Conservation (phyloP, 2,329 filamentous ascomycete species). For the Dactylellina parvicollis region DNA sequence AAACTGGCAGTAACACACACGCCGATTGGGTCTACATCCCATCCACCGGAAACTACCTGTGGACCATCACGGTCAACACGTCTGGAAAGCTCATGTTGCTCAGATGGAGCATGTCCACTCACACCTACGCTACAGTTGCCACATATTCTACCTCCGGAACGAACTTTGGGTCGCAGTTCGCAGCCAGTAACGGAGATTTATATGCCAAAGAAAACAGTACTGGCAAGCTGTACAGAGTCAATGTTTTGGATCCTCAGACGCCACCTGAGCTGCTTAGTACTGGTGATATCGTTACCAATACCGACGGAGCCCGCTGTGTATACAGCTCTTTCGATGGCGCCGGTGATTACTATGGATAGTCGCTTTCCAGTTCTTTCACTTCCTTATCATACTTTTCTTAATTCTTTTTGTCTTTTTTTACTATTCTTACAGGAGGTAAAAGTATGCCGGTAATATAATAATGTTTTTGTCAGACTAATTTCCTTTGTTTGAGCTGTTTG, state of each 20-base stretch:
- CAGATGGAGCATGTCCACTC: not conserved
- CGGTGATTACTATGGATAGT: not conserved
- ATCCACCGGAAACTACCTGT: not conserved
- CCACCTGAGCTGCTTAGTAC: not conserved
- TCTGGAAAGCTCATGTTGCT: not conserved
- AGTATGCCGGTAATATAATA: too few relatives aligned
- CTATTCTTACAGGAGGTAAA: too few relatives aligned
- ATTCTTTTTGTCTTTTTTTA: too few relatives aligned
- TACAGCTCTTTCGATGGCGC: constrained; percentile 5
- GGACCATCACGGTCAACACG: not conserved
- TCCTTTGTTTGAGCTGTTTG: too few relatives aligned
- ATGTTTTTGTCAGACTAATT: too few relatives aligned
- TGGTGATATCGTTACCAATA: not conserved
- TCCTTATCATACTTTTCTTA: not conserved
- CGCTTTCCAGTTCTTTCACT: not conserved
- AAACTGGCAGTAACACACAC: not conserved
- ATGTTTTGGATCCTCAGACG: not conserved
- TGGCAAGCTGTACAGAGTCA: constrained; percentile 1
- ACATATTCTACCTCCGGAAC: not conserved
- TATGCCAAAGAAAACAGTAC: not conserved
- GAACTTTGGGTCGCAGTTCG: not conserved
- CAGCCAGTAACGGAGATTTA: not conserved
- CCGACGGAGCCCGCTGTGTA: constrained; percentile 8
- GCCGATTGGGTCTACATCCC: constrained; percentile 22
- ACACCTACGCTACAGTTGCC: not conserved